Evolutionary conservation across 169 alveolate genomes (phyloP), one percentile per base, ranked within the genome.

Genomic region (Cryptosporidium parvum): DNA sequence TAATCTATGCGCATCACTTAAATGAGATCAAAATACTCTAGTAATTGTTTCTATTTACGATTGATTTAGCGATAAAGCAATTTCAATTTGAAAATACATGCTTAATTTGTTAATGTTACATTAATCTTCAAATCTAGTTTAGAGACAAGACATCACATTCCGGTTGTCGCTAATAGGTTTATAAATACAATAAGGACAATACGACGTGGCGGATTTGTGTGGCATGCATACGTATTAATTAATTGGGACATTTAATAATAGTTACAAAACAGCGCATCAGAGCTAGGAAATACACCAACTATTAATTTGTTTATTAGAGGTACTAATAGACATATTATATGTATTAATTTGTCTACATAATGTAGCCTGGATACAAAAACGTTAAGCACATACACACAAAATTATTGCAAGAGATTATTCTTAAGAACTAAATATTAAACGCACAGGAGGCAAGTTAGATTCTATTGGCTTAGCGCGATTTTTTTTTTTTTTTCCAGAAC

Each of bases 181-280:
- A 53, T 8, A 53, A 23, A 56, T 23, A 23, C 29, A 8, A 56
- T 56, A n/a, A 56, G 52, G 71, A 35, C 52, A 39, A 21, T 73
- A 73, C 86, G 86, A 73, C 86, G 33, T 73, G 70, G 86, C 86
- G 86, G 86, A 73, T 73, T 73, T 73, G 86, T 73, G 86, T 73
- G 86, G 86, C 72, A 73, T 73, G 71, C 71, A 53, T 73, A 73
- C 86, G 86, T 73, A 73, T 21, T 53, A 51, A 37, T 23, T 53
- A 56, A 16, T 52, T 31, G 18, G 45, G 3, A 33, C 26, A 65
- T 67, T 7, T 39, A 31, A 31, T 37, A 67, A 39, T 67, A 31
- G 51, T 53, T 53, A 21, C 35, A 4, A 56, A 56, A 56, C 67
- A 21, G 5, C 67, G 26, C 9, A 21, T 56, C 14, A 2, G 29